These are phyloP conservation scores for Tetrapisispora nanseiensis DNA, from an alignment of 805 yeast genomes.

Conservation along the genomic window DNA sequence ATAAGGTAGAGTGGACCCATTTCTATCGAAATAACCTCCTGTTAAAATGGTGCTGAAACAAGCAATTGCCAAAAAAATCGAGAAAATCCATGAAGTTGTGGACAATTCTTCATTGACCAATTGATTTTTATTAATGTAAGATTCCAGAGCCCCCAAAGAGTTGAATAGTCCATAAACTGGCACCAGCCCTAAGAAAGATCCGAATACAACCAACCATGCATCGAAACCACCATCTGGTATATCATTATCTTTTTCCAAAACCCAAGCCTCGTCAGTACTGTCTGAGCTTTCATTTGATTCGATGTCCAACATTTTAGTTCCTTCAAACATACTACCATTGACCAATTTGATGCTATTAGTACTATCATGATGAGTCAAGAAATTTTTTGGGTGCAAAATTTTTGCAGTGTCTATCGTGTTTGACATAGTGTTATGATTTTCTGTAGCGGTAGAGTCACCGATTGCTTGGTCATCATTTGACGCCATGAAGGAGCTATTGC, in stretches of 20 bases:
- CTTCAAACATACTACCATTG: conserved; percentile 4
- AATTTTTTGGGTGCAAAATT: background rate
- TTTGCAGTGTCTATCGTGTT: background rate
- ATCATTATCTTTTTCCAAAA: conserved; percentile 11
- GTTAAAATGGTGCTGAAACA: conserved; percentile 44
- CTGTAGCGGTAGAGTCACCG: background rate
- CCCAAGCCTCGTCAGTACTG: conserved; percentile 4
- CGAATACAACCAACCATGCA: conserved; percentile 52
- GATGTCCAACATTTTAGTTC: background rate
- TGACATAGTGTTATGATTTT: background rate
- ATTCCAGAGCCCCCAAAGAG: conserved; percentile 57
- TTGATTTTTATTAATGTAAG: conserved; percentile 48
- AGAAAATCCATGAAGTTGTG: conserved; percentile 57
- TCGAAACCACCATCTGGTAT: conserved; percentile 47
- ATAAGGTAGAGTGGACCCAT: conserved; percentile 43
- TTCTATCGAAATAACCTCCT: conserved; percentile 54
- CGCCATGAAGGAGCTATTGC: background rate
- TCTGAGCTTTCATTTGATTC: background rate
- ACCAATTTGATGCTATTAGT: background rate
- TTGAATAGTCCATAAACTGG: conserved; percentile 54
- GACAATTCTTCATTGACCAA: conserved; percentile 39
- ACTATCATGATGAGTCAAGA: conserved; percentile 2
- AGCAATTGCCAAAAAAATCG: conserved; percentile 45
- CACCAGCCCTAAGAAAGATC: conserved; percentile 48
- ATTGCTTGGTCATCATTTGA: background rate